These are phyloP conservation scores for Sugiyamaella chiloensis DNA, from an alignment of 805 yeast species.

Conservation along the genomic window DNA sequence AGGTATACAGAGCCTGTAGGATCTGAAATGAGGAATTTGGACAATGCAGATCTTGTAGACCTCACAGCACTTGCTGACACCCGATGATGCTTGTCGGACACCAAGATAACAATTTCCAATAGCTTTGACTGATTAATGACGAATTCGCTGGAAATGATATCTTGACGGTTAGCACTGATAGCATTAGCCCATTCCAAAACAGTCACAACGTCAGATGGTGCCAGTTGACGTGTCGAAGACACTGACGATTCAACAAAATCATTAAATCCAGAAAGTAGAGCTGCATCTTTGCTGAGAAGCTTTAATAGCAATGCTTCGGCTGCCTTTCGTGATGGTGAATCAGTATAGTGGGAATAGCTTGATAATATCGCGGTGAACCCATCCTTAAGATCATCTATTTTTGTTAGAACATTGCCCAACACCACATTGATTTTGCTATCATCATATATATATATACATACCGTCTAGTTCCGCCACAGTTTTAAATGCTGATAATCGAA, in stretches of 20 bases:
- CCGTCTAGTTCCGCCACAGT: not conserved
- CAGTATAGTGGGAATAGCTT: conserved; percentile 52
- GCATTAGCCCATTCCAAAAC: conserved; percentile 55
- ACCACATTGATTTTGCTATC: not conserved
- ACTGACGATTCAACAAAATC: conserved; percentile 17
- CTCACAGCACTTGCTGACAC: conserved; percentile 24
- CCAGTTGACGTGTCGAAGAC: conserved; percentile 25
- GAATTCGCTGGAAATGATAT: not conserved
- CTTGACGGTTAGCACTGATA: conserved; percentile 28
- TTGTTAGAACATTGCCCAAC: too few relatives aligned
- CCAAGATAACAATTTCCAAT: conserved; percentile 18
- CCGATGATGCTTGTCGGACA: conserved; percentile 26
- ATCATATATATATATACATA: not conserved
- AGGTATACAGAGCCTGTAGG: conserved; percentile 8
- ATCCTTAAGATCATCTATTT: not conserved
- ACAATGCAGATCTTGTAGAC: conserved; percentile 29
- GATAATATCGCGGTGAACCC: conserved; percentile 36
- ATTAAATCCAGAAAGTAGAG: conserved; percentile 37
- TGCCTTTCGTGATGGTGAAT: conserved; percentile 44
- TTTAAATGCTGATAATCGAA: not conserved
- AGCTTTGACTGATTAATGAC: not conserved
- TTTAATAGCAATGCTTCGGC: conserved; percentile 41
- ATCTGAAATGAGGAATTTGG: conserved; percentile 4
- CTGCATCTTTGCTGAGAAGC: conserved; percentile 35
- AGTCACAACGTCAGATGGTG: conserved; percentile 55